Evolutionary conservation across 192 early-diverging fungal species (phyloP).

Genomic region (Geosiphon pyriformis): DNA sequence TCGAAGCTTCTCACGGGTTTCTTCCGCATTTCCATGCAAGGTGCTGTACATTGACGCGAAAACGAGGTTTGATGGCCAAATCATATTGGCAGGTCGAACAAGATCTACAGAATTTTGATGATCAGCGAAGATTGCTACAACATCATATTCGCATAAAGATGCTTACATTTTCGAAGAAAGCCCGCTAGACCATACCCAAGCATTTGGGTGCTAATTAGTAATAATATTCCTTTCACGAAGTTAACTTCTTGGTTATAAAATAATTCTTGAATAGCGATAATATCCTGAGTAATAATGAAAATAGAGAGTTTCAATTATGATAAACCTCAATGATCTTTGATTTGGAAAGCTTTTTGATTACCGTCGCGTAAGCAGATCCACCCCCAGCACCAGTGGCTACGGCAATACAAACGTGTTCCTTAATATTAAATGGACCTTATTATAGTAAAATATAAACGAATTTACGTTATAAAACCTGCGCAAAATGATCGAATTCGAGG

Average conservation of each 20-base stretch:
- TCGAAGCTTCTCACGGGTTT: conserved; percentile 6
- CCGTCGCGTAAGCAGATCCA: conserved; percentile 50
- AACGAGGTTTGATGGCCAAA: conserved; percentile 78
- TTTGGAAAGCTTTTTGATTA: not conserved
- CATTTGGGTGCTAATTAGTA: conserved; percentile 57
- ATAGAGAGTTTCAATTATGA: not conserved
- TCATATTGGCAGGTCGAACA: conserved; percentile 63
- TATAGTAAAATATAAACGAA: not conserved
- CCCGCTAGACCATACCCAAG: conserved; percentile 68
- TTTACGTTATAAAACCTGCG: too few relatives aligned
- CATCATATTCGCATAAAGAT: too few relatives aligned
- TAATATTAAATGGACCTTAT: conserved; percentile 52
- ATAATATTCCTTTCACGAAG: conserved; percentile 45
- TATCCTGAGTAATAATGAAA: conserved; percentile 36
- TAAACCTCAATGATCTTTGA: not conserved
- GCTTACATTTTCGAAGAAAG: conserved; percentile 49
- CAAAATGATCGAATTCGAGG: not conserved
- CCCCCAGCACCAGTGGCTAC: conserved; percentile 46
- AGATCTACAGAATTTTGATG: too few relatives aligned
- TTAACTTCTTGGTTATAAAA: conserved; percentile 54
- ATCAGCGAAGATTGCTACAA: too few relatives aligned
- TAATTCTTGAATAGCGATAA: conserved; percentile 49
- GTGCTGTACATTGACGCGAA: conserved; percentile 47
- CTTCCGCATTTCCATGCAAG: conserved; percentile 23
- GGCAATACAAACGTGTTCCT: conserved; percentile 61